Percentiles rank a stretch among this genome's conserved stretches.
phyloP scores from a whole-genome alignment of 2,329 filamentous ascomycete species.

The Davidsoniella neocaledoniae region DNA sequence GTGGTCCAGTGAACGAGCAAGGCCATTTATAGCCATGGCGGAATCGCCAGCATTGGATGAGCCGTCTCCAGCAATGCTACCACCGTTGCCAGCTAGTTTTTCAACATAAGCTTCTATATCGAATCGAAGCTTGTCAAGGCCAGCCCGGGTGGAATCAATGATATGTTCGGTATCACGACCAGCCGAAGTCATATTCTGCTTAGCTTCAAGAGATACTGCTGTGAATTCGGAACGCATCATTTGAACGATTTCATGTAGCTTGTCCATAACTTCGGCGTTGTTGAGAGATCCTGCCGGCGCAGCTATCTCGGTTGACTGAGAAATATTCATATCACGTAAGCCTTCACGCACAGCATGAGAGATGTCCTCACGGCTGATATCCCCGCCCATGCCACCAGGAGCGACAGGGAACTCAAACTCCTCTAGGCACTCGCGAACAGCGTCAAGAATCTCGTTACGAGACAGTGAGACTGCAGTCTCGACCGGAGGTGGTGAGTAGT shows the following conservation, averaged over 20 bases:
- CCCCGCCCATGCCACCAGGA: conserved; percentile 30
- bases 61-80: conserved; percentile 27
- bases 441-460: conserved; percentile 66
- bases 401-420: conserved; percentile 62
- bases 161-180: conserved; percentile 77
- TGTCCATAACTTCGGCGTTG: conserved; percentile 34
- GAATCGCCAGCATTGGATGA: conserved; percentile 37
- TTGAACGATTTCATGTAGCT: conserved; percentile 49
- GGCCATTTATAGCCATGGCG: conserved; percentile 45
- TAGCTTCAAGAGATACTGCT: conserved; percentile 44
- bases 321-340: conserved; percentile 32
- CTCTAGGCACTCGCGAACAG: conserved; percentile 72
- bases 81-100: conserved; percentile 26
- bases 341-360: conserved; percentile 46
- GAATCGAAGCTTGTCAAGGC: conserved; percentile 59
- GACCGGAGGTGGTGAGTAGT: conserved; percentile 55
- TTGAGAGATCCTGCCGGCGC: conserved; percentile 14
- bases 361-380: conserved; percentile 42
- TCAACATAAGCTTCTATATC: conserved; percentile 75
- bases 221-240: conserved; percentile 42
- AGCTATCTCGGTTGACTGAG: conserved; percentile 19
- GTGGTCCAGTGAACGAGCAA: conserved; percentile 38
- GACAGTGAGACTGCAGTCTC: conserved; percentile 54
- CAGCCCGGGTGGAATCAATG: conserved; percentile 73
- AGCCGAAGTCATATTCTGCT: conserved; percentile 63